phyloP scores from a whole-genome alignment of 176 grass and related monocot genomes.

The Thinopyrum elongatum region DNA sequence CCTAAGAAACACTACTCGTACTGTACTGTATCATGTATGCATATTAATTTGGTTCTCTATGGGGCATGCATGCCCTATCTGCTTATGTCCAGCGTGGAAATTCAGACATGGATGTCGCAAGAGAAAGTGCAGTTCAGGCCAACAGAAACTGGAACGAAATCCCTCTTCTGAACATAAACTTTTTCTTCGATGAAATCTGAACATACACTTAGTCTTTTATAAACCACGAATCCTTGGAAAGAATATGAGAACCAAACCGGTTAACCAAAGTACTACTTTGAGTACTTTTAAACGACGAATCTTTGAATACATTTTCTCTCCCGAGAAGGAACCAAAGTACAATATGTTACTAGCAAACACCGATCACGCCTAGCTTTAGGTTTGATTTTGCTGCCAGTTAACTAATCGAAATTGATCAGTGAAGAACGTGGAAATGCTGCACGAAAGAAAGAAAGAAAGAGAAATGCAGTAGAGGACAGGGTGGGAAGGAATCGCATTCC shows the following conservation, averaged over 20 bases:
- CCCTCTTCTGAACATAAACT: no score
- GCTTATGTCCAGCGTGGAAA: neutral
- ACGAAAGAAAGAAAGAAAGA: neutral
- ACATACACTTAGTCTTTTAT: neutral
- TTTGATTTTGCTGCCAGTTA: neutral
- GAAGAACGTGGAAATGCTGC: neutral
- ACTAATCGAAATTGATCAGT: neutral
- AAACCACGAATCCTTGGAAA: neutral
- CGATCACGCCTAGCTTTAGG: neutral
- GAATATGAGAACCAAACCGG: no score
- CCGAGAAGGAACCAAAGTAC: neutral
- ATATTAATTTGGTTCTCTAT: neutral
- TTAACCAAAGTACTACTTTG: no score
- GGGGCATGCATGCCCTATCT: neutral
- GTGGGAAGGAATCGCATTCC: slow-evolving; percentile 15
- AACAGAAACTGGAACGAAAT: neutral
- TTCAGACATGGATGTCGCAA: neutral
- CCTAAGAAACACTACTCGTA: neutral
- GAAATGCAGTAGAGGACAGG: neutral
- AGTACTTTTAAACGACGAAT: neutral
- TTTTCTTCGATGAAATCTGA: no score
- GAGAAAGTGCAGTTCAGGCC: neutral
- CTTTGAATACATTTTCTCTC: neutral
- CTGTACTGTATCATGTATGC: neutral
- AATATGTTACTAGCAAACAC: neutral